Conservation (phyloP, 1,284 basidiomycete genomes). For the Schizophyllum amplum region DNA sequence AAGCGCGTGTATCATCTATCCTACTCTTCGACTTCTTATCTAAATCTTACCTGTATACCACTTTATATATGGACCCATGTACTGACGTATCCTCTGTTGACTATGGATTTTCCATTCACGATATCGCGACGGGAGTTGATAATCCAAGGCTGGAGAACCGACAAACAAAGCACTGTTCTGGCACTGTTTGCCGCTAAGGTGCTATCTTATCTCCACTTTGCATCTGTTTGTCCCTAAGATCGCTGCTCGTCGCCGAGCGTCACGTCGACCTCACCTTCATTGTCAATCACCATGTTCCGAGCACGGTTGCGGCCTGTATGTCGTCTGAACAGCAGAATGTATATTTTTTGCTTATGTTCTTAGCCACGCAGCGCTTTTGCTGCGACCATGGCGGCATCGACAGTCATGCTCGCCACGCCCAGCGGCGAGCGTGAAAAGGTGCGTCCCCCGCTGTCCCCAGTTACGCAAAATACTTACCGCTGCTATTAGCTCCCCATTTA, state of each 20-base stretch:
- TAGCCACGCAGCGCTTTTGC: neutral
- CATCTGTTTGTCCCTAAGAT: neutral
- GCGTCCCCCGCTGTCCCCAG: too few relatives aligned
- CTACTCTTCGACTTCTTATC: neutral
- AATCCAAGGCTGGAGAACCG: too few relatives aligned
- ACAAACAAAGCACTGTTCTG: too few relatives aligned
- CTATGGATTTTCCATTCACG: neutral
- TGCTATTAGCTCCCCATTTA: slow-evolving; percentile 75
- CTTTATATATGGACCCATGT: neutral
- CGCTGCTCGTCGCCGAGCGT: neutral
- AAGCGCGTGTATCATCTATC: neutral
- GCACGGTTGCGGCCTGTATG: neutral
- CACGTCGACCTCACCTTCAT: neutral
- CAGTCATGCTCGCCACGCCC: neutral
- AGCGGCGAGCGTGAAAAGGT: neutral
- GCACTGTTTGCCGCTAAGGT: too few relatives aligned
- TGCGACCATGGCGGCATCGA: neutral
- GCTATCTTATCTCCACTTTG: neutral
- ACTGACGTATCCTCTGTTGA: too few relatives aligned
- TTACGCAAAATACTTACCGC: neutral
- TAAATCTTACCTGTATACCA: neutral
- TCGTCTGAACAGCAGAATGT: neutral
- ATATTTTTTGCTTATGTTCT: neutral
- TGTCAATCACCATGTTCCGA: neutral
- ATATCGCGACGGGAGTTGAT: too few relatives aligned